A percentile compares a stretch with the other conserved stretches of the same genome.
Conservation (phyloP, 1,284 basidiomycete genomes). For the Moesziomyces sp. region DNA sequence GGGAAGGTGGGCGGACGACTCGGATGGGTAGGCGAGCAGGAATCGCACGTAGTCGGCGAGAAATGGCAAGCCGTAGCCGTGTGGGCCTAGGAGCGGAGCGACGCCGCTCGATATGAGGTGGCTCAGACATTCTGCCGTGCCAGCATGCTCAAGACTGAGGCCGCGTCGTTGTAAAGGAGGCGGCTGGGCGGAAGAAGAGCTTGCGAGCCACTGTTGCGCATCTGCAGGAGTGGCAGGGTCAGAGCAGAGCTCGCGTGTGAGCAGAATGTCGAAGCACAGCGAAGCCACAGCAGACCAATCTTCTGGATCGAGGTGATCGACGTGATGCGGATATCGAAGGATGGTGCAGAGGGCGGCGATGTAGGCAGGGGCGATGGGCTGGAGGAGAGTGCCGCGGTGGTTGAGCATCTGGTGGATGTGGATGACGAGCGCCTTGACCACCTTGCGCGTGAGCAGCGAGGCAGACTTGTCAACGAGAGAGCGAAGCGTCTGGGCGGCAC, state of each 20-base stretch:
- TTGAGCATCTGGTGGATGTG: constrained; percentile 78
- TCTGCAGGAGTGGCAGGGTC: neutral
- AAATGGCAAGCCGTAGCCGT: constrained; percentile 29
- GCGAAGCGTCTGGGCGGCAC: constrained; percentile 76
- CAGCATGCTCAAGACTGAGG: constrained; percentile 52
- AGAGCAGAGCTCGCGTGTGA: constrained; percentile 34
- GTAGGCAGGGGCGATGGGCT: constrained; percentile 81
- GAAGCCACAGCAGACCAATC: constrained; percentile 78
- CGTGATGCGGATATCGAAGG: constrained; percentile 77
- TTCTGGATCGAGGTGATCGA: constrained; percentile 77
- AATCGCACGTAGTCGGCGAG: constrained; percentile 50
- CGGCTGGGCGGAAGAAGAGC: neutral
- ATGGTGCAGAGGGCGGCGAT: constrained; percentile 79
- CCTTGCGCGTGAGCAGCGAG: constrained; percentile 72
- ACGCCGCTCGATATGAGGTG: constrained; percentile 33
- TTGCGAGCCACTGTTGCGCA: constrained; percentile 17
- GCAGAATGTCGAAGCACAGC: constrained; percentile 73
- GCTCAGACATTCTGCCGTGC: constrained; percentile 41
- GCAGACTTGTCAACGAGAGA: constrained; percentile 76
- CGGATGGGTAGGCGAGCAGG: constrained; percentile 28
- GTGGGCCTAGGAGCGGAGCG: constrained; percentile 38
- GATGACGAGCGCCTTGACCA: constrained; percentile 73
- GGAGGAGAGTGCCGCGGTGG: constrained; percentile 73
- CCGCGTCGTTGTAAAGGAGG: constrained; percentile 2
- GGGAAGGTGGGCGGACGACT: constrained; percentile 53